Evolutionary conservation across 192 early-diverging fungal genomes (phyloP).

Genomic region (Coemansia biformis): DNA sequence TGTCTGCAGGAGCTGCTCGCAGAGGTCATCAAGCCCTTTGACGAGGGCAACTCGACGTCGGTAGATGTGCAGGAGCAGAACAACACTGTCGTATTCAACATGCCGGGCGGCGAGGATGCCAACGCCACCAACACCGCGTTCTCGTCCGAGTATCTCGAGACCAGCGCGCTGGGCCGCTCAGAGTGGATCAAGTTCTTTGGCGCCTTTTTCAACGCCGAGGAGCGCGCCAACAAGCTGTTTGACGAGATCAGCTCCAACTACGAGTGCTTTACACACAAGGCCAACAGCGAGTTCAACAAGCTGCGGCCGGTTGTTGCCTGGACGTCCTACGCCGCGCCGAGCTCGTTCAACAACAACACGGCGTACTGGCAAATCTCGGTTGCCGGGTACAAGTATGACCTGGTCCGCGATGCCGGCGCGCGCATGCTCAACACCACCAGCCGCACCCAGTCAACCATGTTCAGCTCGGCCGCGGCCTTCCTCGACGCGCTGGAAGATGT

Average conservation of each 20-base stretch:
- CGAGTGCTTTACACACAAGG: constrained; percentile 41
- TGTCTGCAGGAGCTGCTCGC: constrained; percentile 50
- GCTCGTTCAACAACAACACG: constrained; percentile 63
- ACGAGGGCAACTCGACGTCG: constrained; percentile 33
- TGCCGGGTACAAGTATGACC: constrained; percentile 55
- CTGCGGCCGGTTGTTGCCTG: constrained; percentile 57
- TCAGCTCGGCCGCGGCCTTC: constrained; percentile 45
- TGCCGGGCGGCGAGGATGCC: constrained; percentile 23
- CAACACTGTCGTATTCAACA: constrained; percentile 36
- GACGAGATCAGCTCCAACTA: constrained; percentile 43
- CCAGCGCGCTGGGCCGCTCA: constrained; percentile 38
- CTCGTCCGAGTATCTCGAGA: constrained; percentile 35
- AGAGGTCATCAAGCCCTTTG: constrained; percentile 33
- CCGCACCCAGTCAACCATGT: constrained; percentile 29
- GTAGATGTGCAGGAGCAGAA: constrained; percentile 27
- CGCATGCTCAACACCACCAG: constrained; percentile 51
- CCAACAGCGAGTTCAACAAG: constrained; percentile 36
- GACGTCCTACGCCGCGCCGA: constrained; percentile 55
- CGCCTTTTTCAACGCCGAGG: constrained; percentile 51
- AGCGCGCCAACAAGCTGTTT: constrained; percentile 45
- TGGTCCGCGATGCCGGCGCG: constrained; percentile 65
- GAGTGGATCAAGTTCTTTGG: constrained; percentile 56
- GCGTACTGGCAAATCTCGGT: constrained; percentile 56
- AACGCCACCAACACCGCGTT: constrained; percentile 32
- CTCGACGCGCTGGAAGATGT: constrained; percentile 52